These are phyloP conservation scores for Agaricales sp. DNA, from an alignment of 1,284 basidiomycete genomes.

Conservation along the genomic window DNA sequence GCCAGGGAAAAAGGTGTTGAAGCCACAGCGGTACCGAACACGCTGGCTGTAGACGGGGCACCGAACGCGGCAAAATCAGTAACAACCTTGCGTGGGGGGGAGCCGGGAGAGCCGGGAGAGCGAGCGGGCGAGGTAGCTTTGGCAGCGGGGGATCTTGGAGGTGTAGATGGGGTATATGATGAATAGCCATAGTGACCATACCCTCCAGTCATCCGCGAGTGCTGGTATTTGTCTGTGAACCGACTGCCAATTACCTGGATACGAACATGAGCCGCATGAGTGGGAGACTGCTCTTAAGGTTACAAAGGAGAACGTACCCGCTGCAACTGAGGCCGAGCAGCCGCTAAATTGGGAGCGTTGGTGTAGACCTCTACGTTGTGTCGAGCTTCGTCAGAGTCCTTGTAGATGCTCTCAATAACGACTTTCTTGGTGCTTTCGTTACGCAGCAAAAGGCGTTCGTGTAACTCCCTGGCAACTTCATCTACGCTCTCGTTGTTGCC, in stretches of 20 bases:
- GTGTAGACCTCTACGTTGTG: slow-evolving; percentile 90
- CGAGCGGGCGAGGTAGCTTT: slow-evolving; percentile 26
- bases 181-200: slow-evolving; percentile 33
- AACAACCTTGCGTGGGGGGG: slow-evolving; percentile 77
- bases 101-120: slow-evolving; percentile 27
- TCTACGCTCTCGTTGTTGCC: slow-evolving; percentile 91
- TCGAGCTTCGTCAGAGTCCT: slow-evolving; percentile 76
- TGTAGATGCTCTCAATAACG: slow-evolving; percentile 94
- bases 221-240: slow-evolving; percentile 90
- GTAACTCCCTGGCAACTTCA: slow-evolving; percentile 88
- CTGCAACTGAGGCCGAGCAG: slow-evolving; percentile 74
- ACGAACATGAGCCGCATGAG: slow-evolving; percentile 1
- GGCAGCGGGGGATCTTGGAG: slow-evolving; percentile 30
- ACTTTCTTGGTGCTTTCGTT: slow-evolving; percentile 98
- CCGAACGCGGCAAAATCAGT: slow-evolving; percentile 86
- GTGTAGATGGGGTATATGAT: slow-evolving; percentile 38
- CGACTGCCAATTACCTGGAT: slow-evolving; percentile 79
- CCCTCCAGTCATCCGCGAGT: slow-evolving; percentile 51
- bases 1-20: slow-evolving; percentile 71
- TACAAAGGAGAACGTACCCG: slow-evolving; percentile 42
- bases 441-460: slow-evolving; percentile 82
- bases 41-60: slow-evolving; percentile 61
- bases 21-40: slow-evolving; percentile 73
- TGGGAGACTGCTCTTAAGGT: no score
- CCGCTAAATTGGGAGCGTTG: slow-evolving; percentile 59